Evolutionary conservation across 371 early-diverging fungal genomes (phyloP), one percentile per base, ranked within the genome.

Genomic region (Rhizopus sp.): DNA sequence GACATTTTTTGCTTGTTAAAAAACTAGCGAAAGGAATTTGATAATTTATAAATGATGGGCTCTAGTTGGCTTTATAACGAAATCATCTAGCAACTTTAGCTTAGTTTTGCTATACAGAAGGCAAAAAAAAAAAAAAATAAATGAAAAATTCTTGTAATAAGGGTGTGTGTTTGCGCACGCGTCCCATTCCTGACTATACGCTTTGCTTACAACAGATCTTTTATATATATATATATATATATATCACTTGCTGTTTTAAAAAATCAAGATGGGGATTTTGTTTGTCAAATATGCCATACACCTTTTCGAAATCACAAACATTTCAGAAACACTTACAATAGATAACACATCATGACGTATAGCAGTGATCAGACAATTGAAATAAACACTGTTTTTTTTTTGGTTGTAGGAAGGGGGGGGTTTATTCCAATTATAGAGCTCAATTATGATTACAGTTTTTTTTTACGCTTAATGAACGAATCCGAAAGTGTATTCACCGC

Each of bases 401-500:
- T 23, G 23, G 23, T 2, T 23, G 23, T 23, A 23, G 23, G n/a
- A n/a, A n/a, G n/a, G n/a, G n/a, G 23, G 2, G 23, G 2, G 23
- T 23, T 23, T 23, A 23, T 23, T 23, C 23, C 23, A 23, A 23
- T 23, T 23, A 23, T 2, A 23, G 23, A 2, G 2, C 23, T 23
- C 23, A 23, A 23, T 38, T 48, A 48, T 12, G n/a, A 31, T 48
- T 23, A 23, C 23, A 23, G 60, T 35, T 49, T 38, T 50, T n/a
- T 66, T 50, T 59, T 66, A 3, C 66, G 55, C 17, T 66, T 66
- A 13, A 66, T 66, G 33, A 66, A 55, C 30, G 59, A 52, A 35
- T 29, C 33, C 10, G 58, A 46, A 33, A 66, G 44, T 48, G 53
- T 55, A 38, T 66, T 57, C 5, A 66, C 38, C 16, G 66, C 66